Conservation (phyloP, 495 filamentous ascomycete genomes). For the Staphylotrichum longicolle region DNA sequence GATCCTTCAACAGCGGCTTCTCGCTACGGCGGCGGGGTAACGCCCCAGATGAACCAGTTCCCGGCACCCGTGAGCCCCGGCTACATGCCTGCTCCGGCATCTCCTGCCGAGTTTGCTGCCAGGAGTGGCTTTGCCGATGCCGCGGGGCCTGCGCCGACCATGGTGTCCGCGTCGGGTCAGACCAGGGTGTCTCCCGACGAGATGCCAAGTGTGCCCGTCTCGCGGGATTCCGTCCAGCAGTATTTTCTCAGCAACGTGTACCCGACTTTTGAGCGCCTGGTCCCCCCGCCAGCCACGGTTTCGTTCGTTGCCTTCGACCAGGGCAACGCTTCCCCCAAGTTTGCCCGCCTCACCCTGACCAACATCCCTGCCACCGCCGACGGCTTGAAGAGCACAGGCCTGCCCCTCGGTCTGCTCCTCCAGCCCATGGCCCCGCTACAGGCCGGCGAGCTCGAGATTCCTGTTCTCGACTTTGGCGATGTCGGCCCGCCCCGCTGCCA, state of each 20-base stretch:
- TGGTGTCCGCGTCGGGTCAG: conserved; percentile 56
- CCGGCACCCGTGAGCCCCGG: conserved; percentile 58
- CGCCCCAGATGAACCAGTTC: conserved; percentile 59
- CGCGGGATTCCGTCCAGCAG: conserved; percentile 74
- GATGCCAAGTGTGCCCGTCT: conserved; percentile 85
- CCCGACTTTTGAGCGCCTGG: conserved; percentile 88
- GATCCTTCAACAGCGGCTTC: conserved; percentile 43
- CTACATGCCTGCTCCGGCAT: conserved; percentile 56
- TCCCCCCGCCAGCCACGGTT: conserved; percentile 84
- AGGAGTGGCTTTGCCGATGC: conserved; percentile 41
- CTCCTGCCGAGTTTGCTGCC: conserved; percentile 57
- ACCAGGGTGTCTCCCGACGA: conserved; percentile 86
- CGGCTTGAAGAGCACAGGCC: conserved; percentile 68
- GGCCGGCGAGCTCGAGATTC: conserved; percentile 81
- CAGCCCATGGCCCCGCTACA: conserved; percentile 85
- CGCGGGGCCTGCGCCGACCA: conserved; percentile 32
- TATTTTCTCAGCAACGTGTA: conserved; percentile 86
- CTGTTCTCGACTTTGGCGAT: conserved; percentile 94
- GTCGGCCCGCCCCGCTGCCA: conserved; percentile 86
- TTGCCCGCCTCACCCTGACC: conserved; percentile 85
- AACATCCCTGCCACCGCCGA: conserved; percentile 84
- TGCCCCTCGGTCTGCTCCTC: conserved; percentile 84
- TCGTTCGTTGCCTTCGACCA: conserved; percentile 93
- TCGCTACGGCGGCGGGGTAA: conserved; percentile 45
- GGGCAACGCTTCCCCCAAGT: conserved; percentile 94